Base-by-base conservation (phyloP, 306 rosid species). In the Trifolium repens region DNA sequence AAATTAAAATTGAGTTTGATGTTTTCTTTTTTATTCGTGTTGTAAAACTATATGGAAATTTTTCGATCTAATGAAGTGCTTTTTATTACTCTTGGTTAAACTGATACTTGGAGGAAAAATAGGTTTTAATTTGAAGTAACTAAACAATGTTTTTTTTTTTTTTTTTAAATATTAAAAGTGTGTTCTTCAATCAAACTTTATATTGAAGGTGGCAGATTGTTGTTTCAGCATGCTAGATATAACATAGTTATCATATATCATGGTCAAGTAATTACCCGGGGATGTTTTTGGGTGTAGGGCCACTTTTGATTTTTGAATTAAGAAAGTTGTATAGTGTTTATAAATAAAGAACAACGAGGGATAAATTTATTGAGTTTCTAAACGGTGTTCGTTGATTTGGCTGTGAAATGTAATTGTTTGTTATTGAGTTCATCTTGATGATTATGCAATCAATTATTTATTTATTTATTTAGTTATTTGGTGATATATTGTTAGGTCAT, bases 401-500 rank as follows among this genome's bases (percentile, higher is more conserved):
- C 72, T 22, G 16, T 70, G 11, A 58, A 60, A 10, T 35, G 24
- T 52, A 52, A 22, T 76, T 9, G 26, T 17, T 17, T 58, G 64
- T 16, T 22, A 12, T 54, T 65, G 64, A 49, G 39, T 58, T 77
- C 52, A 55, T 81, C 44, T 17, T 19, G 69, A 81, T 53, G 19
- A 42, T 61, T 74, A 17, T 46, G 17, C 15, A 5, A 5, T n/a
- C 27, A 9, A 32, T 30, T 55, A 55, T 73, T 55, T 55, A 11
- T 46, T 61, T 68, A 22, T 52, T 52, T 52, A 35, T 7, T 39
- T 8, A 39, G 1, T 49, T 15, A 49, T 42, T 72, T 67, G 12
- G 37, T 39, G 43, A 24, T 26, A 69, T 32, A 32, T 73, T 59
- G 17, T 30, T 67, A 92, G 98, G 98, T 87, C 96, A 40, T 94